phyloP scores from a whole-genome alignment of 2,329 filamentous ascomycete species.

The Emericellopsis atlantica region DNA sequence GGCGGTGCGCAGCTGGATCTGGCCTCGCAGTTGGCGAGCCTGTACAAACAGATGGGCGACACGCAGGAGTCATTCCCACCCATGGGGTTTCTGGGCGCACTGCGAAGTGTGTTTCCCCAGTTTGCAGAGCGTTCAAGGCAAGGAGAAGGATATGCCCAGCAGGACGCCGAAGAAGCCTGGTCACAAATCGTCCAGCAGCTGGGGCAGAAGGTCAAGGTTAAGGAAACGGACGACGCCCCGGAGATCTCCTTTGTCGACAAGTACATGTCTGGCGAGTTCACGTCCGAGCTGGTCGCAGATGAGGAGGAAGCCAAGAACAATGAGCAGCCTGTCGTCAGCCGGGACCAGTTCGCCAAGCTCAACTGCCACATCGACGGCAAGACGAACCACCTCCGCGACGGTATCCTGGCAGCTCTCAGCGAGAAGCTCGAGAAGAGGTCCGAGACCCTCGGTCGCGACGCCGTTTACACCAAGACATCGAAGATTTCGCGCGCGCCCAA shows the following conservation, averaged over 20 bases:
- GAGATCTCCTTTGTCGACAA: slow-evolving; percentile 72
- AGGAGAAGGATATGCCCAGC: slow-evolving; percentile 82
- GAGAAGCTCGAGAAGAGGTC: slow-evolving; percentile 91
- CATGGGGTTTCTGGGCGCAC: slow-evolving; percentile 65
- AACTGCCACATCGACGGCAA: slow-evolving; percentile 87
- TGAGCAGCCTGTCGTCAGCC: slow-evolving; percentile 54
- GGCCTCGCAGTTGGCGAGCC: slow-evolving; percentile 61
- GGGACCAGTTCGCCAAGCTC: slow-evolving; percentile 78
- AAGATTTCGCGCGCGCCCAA: slow-evolving; percentile 83
- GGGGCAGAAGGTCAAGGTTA: slow-evolving; percentile 61
- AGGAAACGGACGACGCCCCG: slow-evolving; percentile 31
- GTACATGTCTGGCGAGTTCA: slow-evolving; percentile 77
- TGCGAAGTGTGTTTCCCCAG: slow-evolving; percentile 74
- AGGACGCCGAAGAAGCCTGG: slow-evolving; percentile 98
- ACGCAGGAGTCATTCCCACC: slow-evolving; percentile 83
- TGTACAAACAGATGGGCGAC: slow-evolving; percentile 82
- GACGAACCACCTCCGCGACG: slow-evolving; percentile 85
- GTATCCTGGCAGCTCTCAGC: slow-evolving; percentile 66
- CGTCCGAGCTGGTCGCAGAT: slow-evolving; percentile 69
- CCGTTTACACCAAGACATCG: slow-evolving; percentile 81
- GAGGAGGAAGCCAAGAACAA: slow-evolving; percentile 67
- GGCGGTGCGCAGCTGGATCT: slow-evolving; percentile 49
- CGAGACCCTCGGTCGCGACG: slow-evolving; percentile 61
- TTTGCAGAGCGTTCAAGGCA: slow-evolving; percentile 83
- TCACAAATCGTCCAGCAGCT: slow-evolving; percentile 84